Percentiles rank a stretch among this genome's conserved stretches.
These are phyloP conservation scores for Tripidium arundinaceum DNA, from an alignment of 202 grass and related monocot genomes.

Conservation along the genomic window DNA sequence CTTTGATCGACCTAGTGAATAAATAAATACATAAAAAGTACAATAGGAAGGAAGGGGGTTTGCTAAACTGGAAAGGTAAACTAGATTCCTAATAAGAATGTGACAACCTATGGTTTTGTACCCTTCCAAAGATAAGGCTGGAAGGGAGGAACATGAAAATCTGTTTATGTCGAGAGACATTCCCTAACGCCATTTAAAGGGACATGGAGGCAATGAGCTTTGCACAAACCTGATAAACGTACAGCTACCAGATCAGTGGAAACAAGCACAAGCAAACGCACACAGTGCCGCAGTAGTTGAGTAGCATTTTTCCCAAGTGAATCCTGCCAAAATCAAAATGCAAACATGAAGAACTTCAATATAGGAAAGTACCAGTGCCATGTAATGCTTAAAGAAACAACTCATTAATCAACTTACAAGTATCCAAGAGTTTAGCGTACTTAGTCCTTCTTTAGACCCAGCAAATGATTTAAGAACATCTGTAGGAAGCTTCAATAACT, in stretches of 20 bases:
- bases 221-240: slow-evolving; percentile 78
- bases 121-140: slow-evolving; percentile 1
- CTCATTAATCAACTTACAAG: slow-evolving; percentile 68
- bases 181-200: slow-evolving; percentile 8
- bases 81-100: neutral
- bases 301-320: slow-evolving; percentile 96
- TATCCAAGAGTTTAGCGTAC: slow-evolving; percentile 85
- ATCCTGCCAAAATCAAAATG: slow-evolving; percentile 61
- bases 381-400: slow-evolving; percentile 25
- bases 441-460: slow-evolving; percentile 88
- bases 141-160: slow-evolving; percentile 19
- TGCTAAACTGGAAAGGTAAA: neutral
- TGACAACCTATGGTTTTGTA: neutral
- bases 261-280: slow-evolving; percentile 83
- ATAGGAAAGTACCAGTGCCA: slow-evolving; percentile 28
- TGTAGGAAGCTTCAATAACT: slow-evolving; percentile 62
- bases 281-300: slow-evolving; percentile 89
- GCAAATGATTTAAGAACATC: slow-evolving; percentile 85
- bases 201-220: neutral
- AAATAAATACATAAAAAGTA: neutral
- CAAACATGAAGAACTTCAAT: slow-evolving; percentile 26
- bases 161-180: neutral
- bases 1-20: neutral
- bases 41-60: neutral
- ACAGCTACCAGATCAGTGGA: slow-evolving; percentile 90